Conservation (phyloP, 345 rosid species). For the Gynandropsis gynandra region DNA sequence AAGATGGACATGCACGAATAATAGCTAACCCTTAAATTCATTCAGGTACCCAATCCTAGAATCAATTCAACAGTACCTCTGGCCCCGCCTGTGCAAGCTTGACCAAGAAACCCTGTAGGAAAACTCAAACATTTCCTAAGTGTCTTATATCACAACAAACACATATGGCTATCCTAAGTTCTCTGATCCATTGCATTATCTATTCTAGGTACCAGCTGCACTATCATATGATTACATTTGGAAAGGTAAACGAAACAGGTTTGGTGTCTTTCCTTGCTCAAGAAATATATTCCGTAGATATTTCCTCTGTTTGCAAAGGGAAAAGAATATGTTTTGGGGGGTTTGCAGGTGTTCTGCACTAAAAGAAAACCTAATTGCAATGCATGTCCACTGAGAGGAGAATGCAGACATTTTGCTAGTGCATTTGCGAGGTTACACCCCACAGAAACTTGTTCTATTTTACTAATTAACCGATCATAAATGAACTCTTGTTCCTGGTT, state of each 20-base stretch:
- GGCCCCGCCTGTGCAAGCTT: slow-evolving; percentile 93
- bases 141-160: slow-evolving; percentile 2
- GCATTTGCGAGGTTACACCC: slow-evolving; percentile 71
- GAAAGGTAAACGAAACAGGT: slow-evolving; percentile 49
- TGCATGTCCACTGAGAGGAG: slow-evolving; percentile 88
- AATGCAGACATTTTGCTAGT: slow-evolving; percentile 89
- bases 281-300: background rate
- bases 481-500: background rate
- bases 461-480: too few species aligned
- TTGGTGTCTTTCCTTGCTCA: background rate
- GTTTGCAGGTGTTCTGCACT: slow-evolving; percentile 81
- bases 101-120: slow-evolving; percentile 78
- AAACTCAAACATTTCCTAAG: background rate
- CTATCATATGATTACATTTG: slow-evolving; percentile 91
- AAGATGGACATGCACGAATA: background rate
- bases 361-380: slow-evolving; percentile 81
- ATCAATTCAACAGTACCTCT: slow-evolving; percentile 74
- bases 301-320: background rate
- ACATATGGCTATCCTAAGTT: background rate
- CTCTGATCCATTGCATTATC: slow-evolving; percentile 7
- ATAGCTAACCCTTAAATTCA: background rate
- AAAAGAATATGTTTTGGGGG: slow-evolving; percentile 7
- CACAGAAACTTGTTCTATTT: background rate
- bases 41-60: slow-evolving; percentile 73
- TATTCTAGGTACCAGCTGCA: slow-evolving; percentile 79